A percentile compares a stretch with the other conserved stretches of the same genome.
phyloP scores from a whole-genome alignment of 768 basidiomycete species.

The Pholiota microspora region DNA sequence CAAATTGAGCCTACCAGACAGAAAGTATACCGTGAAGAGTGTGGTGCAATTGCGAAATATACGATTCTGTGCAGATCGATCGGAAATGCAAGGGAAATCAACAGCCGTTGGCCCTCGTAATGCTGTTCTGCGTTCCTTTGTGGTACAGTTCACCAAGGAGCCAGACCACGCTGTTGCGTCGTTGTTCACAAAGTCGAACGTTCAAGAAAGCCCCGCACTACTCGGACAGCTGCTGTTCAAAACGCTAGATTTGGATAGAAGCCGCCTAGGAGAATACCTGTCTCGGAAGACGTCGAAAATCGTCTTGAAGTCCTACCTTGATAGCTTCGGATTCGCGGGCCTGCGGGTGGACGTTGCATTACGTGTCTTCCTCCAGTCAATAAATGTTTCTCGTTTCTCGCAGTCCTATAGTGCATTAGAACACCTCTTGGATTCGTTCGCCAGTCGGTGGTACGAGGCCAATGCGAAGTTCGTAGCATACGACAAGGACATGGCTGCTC shows the following conservation, averaged over 20 bases:
- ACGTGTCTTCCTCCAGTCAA: conserved; percentile 82
- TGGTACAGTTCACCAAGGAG: conserved; percentile 76
- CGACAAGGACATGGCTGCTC: conserved; percentile 76
- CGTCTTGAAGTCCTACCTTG: conserved; percentile 81
- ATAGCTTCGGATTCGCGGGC: conserved; percentile 82
- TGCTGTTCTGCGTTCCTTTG: conserved; percentile 68
- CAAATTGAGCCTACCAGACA: conserved; percentile 60
- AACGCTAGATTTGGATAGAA: conserved; percentile 79
- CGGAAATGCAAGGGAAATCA: conserved; percentile 50
- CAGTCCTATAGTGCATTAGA: conserved; percentile 51
- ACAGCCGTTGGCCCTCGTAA: conserved; percentile 45
- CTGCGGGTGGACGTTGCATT: conserved; percentile 87
- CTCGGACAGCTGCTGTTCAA: conserved; percentile 81
- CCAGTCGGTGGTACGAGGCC: conserved; percentile 86
- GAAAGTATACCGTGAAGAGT: conserved; percentile 86
- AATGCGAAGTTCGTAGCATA: conserved; percentile 78
- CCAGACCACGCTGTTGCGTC: conserved; percentile 76
- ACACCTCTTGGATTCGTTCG: conserved; percentile 79
- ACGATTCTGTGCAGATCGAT: conserved; percentile 68
- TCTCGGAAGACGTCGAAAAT: conserved; percentile 68
- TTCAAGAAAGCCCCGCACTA: conserved; percentile 64
- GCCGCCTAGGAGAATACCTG: conserved; percentile 82
- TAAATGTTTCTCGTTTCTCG: conserved; percentile 51
- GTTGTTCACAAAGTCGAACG: conserved; percentile 61
- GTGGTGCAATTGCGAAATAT: conserved; percentile 76